Conservation (phyloP, 129 eudicot genomes). For the Glebionis coronaria region DNA sequence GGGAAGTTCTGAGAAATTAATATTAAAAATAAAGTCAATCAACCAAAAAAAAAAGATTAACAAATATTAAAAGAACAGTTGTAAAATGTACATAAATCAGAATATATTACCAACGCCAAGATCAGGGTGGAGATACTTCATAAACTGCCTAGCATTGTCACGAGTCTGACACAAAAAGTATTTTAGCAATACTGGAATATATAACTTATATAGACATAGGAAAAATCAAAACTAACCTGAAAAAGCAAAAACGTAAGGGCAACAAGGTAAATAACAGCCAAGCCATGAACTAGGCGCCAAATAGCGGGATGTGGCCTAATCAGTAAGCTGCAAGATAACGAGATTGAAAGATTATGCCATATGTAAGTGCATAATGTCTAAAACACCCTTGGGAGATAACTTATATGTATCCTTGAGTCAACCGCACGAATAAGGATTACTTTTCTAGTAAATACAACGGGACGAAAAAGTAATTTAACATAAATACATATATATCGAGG, state of each 20-base stretch:
- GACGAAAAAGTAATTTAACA: neutral
- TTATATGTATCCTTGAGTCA: constrained; percentile 3
- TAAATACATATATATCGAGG: neutral
- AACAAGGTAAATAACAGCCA: constrained; percentile 94
- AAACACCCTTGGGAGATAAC: neutral
- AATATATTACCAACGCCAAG: constrained; percentile 82
- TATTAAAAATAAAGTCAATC: constrained; percentile 16
- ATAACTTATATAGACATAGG: neutral
- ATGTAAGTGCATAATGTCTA: constrained; percentile 10
- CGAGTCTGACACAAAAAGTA: constrained; percentile 57
- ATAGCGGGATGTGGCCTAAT: constrained; percentile 99
- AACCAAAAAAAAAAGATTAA: constrained; percentile 6
- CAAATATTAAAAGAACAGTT: neutral
- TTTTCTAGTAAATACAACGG: neutral
- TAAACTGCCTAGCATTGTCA: constrained; percentile 95
- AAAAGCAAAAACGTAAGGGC: constrained; percentile 92
- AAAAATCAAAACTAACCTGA: constrained; percentile 54
- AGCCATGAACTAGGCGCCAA: constrained; percentile 99
- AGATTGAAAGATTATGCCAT: constrained; percentile 4
- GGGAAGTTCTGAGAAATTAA: constrained; percentile 64
- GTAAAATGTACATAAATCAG: neutral
- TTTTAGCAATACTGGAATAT: neutral
- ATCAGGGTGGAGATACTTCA: constrained; percentile 91
- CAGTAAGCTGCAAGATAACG: constrained; percentile 60
- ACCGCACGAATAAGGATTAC: neutral